Evolutionary conservation across 306 rosid genomes (phyloP), one percentile per base, ranked within the genome.

Genomic region (Heteromeles arbutifolia): DNA sequence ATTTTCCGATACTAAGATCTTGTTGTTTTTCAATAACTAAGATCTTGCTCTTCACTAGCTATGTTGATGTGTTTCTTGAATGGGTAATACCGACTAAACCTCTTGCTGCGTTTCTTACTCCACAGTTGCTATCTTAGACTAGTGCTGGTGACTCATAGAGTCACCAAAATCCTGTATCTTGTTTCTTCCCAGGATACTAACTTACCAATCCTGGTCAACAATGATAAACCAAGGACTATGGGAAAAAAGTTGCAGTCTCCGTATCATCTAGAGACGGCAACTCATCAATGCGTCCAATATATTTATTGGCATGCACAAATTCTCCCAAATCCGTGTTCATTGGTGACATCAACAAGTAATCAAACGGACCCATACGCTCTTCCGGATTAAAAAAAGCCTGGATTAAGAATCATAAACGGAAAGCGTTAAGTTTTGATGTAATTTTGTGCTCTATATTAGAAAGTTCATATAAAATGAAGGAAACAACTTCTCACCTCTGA

Each of bases 401-500:
- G 50, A 79, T 39, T 11, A 56, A 74, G 48, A 81, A 81, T 56
- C 74, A 79, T 26, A 67, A 53, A 28, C 19, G 76, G 71, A 39
- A 72, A 8, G 52, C 21, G 76, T 65, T 21, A 79, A 21, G 66
- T 28, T 15, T 63, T 4, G 24, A 17, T 63, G 67, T 7, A 29
- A 15, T 63, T 63, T 18, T 63, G 7, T 28, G 67, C 67, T 15
- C 11, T 12, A n/a, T 37, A 66, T 65, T 10, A 50, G 64, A 72
- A 54, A 34, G 25, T 77, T 65, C 6, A 43, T 12, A 65, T 58
- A 31, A 18, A 65, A 65, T 25, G 8, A 61, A 48, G 12, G n/a
- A 78, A 26, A 53, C 44, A 66, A 44, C 25, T 69, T 59, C 89
- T 84, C 70, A 90, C 92, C 80, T 34, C 72, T 25, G 67, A 53